Evolutionary conservation across 1,284 basidiomycete species (phyloP).

Genomic region (Papiliotrema laurentii): DNA sequence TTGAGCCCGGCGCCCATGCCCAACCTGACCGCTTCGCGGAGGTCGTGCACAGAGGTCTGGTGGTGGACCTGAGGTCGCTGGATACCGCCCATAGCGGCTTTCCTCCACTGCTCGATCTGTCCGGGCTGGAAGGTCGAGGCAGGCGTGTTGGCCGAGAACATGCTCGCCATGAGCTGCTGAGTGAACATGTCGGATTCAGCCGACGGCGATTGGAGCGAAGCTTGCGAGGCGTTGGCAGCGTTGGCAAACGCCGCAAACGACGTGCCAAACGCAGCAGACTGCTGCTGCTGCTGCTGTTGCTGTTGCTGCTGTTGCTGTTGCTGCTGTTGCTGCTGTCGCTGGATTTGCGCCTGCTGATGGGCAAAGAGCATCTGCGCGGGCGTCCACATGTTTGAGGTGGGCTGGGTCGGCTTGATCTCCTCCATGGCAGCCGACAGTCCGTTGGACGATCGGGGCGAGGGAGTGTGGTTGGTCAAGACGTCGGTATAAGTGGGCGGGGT

Average conservation of each 20-base stretch:
- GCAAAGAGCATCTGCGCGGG: conserved; percentile 24
- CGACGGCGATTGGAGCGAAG: too few relatives aligned
- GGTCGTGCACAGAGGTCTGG: neutral
- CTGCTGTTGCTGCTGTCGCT: conserved; percentile 11
- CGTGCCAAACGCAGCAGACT: neutral
- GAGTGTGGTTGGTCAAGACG: conserved; percentile 20
- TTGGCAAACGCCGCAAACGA: neutral
- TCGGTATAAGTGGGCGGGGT: conserved; percentile 25
- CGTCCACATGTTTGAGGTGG: conserved; percentile 12
- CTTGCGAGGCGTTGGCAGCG: neutral
- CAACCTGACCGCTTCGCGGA: neutral
- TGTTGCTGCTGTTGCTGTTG: conserved; percentile 7
- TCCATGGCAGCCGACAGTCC: conserved; percentile 5
- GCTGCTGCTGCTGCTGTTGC: conserved; percentile 3
- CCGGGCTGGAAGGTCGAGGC: neutral
- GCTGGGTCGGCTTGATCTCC: conserved; percentile 5
- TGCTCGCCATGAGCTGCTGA: conserved; percentile 5
- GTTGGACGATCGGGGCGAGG: conserved; percentile 29
- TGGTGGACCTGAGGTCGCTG: neutral
- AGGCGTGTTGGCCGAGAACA: conserved; percentile 5
- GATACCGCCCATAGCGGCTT: conserved; percentile 10
- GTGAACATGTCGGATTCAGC: conserved; percentile 6
- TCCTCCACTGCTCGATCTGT: conserved; percentile 21
- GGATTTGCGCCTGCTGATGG: conserved; percentile 27
- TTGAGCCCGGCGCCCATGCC: neutral